phyloP scores from a whole-genome alignment of 2,329 filamentous ascomycete genomes.

The Chrysoporthe cubensis region DNA sequence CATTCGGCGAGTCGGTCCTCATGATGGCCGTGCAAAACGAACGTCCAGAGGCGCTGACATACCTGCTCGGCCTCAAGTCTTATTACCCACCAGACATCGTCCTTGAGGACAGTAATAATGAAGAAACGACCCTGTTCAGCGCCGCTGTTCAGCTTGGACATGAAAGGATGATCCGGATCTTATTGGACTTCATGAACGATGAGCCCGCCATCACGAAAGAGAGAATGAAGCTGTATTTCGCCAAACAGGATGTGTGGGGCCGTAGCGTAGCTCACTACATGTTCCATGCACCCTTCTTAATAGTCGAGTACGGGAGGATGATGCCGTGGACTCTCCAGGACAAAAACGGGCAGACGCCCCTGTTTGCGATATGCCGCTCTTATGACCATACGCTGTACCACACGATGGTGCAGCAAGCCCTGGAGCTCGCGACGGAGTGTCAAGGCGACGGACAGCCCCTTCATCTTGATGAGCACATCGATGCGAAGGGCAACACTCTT shows the following conservation, averaged over 20 bases:
- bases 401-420: conserved; percentile 81
- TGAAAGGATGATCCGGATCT: conserved; percentile 71
- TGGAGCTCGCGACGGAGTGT: conserved; percentile 71
- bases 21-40: conserved; percentile 84
- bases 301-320: conserved; percentile 73
- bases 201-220: conserved; percentile 51
- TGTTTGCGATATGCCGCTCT: conserved; percentile 92
- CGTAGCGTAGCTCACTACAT: conserved; percentile 94
- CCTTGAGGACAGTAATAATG: conserved; percentile 83
- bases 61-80: conserved; percentile 76
- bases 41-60: conserved; percentile 73
- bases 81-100: conserved; percentile 75
- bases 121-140: conserved; percentile 86
- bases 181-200: conserved; percentile 71
- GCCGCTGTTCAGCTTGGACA: conserved; percentile 88
- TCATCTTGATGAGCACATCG: conserved; percentile 90
- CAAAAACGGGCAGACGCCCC: conserved; percentile 95
- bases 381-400: conserved; percentile 91
- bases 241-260: conserved; percentile 79
- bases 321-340: conserved; percentile 90
- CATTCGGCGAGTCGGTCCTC: conserved; percentile 77
- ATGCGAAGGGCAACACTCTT: conserved; percentile 89
- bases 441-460: conserved; percentile 81
- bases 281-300: conserved; percentile 85
- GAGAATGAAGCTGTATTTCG: conserved; percentile 69